A percentile compares a stretch with the other conserved stretches of the same genome.
Conservation (phyloP, 2,329 filamentous ascomycete species). For the Sporothrix curviconia region DNA sequence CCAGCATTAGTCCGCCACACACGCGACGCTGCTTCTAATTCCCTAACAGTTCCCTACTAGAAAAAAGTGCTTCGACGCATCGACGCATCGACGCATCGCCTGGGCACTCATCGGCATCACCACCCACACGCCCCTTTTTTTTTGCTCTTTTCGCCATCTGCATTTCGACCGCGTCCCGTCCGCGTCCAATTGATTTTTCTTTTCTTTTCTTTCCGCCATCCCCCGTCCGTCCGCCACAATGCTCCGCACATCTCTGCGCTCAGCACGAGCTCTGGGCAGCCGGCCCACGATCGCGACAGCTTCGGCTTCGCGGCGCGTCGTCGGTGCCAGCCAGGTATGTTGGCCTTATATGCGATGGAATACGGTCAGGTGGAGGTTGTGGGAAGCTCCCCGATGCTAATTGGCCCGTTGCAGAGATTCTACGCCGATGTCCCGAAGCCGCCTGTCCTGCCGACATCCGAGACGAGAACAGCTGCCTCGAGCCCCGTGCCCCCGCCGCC, state of each 20-base stretch:
- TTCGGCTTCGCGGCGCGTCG: slow-evolving; percentile 48
- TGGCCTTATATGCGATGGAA: too few species aligned
- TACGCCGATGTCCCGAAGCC: slow-evolving; percentile 48
- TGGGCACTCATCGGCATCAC: background rate
- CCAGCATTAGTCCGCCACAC: background rate
- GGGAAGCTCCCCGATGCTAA: background rate
- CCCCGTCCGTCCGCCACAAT: slow-evolving; percentile 50
- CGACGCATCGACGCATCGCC: background rate
- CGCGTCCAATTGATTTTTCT: background rate
- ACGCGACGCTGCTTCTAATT: background rate
- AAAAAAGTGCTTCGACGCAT: slow-evolving; percentile 3
- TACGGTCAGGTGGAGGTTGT: background rate
- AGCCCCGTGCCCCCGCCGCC: slow-evolving; percentile 33
- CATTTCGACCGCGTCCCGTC: background rate
- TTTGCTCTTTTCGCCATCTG: slow-evolving; percentile 3
- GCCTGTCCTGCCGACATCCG: slow-evolving; percentile 46
- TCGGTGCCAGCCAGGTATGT: slow-evolving; percentile 16
- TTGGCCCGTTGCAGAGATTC: slow-evolving; percentile 40
- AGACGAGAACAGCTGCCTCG: slow-evolving; percentile 44
- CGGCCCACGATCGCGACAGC: slow-evolving; percentile 36
- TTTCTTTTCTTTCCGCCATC: background rate
- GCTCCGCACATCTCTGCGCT: slow-evolving; percentile 64
- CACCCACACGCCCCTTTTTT: background rate
- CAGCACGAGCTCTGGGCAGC: slow-evolving; percentile 53
- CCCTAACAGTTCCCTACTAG: too few species aligned